Conservation (phyloP, 441 rosid genomes). For the Theobroma grandiflorum region DNA sequence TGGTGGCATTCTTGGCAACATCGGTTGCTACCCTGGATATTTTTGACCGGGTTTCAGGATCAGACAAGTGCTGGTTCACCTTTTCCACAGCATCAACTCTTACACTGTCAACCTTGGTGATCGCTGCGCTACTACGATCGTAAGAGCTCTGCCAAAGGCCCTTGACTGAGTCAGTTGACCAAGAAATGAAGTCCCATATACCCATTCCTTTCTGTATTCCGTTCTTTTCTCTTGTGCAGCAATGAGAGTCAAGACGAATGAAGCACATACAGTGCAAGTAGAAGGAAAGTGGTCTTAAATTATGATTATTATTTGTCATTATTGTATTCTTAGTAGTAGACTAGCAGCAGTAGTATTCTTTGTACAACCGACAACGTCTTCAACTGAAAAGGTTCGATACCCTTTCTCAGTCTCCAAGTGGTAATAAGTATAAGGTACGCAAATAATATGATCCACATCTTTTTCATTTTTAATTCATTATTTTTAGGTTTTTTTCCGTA, state of each 20-base stretch:
- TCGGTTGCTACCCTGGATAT: constrained; percentile 4
- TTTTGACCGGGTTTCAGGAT: constrained; percentile 11
- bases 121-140: not conserved
- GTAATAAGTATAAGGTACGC: no score
- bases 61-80: constrained; percentile 11
- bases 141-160: constrained; percentile 7
- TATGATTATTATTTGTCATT: no score
- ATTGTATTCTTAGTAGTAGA: no score
- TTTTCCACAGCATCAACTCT: not conserved
- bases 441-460: no score
- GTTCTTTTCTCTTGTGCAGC: not conserved
- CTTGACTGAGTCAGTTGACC: constrained; percentile 17
- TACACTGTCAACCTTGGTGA: not conserved
- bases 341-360: no score
- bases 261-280: not conserved
- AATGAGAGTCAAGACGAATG: not conserved
- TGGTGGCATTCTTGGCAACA: constrained; percentile 13
- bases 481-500: no score
- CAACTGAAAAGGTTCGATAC: no score
- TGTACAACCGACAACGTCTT: no score
- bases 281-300: not conserved
- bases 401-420: no score
- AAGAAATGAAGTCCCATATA: constrained; percentile 4
- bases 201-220: not conserved
- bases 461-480: no score